Evolutionary conservation across 2,329 filamentous ascomycete species (phyloP).

Genomic region (Tricladium varicosporioides): DNA sequence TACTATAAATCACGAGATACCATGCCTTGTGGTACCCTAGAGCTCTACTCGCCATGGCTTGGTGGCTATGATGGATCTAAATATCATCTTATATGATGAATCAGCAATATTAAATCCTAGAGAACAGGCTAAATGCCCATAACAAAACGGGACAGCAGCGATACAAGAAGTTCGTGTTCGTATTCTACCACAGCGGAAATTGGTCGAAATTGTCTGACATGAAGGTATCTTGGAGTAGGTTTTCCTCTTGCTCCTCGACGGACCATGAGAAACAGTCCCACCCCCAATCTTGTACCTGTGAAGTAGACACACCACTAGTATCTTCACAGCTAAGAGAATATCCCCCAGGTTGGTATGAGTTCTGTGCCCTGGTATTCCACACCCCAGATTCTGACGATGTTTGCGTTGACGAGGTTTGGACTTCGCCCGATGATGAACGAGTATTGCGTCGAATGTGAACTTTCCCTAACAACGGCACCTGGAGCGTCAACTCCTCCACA

Average conservation of each 20-base stretch:
- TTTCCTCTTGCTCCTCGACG: slow-evolving; percentile 13
- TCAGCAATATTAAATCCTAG: no score
- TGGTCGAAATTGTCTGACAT: slow-evolving; percentile 10
- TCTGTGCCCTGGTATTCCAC: neutral
- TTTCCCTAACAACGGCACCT: slow-evolving; percentile 19
- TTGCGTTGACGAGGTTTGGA: neutral
- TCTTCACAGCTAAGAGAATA: neutral
- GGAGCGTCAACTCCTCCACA: slow-evolving; percentile 16
- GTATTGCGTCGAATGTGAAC: slow-evolving; percentile 18
- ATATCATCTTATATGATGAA: no score
- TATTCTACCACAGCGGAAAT: slow-evolving; percentile 4
- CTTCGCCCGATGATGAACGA: neutral
- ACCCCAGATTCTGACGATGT: neutral
- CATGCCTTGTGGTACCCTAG: no score
- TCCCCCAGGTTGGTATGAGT: neutral
- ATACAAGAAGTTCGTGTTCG: no score
- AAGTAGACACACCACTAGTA: neutral
- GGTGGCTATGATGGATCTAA: no score
- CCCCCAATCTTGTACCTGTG: slow-evolving; percentile 2
- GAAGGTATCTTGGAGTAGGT: slow-evolving; percentile 16
- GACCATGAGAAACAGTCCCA: slow-evolving; percentile 16
- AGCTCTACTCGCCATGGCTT: no score
- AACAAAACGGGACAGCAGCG: no score
- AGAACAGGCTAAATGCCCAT: no score
- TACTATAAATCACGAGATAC: no score